Percentiles rank a stretch among this genome's conserved stretches.
Conservation (phyloP, 2,329 filamentous ascomycete genomes). For the Phialophora macrospora region DNA sequence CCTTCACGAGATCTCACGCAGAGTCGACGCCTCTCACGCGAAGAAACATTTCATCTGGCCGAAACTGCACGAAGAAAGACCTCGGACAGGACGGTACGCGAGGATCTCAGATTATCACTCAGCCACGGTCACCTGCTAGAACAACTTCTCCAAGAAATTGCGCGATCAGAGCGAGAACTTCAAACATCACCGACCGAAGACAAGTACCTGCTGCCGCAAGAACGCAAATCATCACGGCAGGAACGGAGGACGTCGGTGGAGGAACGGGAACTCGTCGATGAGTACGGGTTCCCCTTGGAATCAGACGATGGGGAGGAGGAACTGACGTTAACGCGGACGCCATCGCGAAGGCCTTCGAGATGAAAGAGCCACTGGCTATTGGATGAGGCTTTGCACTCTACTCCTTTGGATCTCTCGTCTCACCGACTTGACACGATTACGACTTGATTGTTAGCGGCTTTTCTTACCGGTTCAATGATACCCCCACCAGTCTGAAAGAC, state of each 20-base stretch:
- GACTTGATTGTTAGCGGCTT: constrained; percentile 19
- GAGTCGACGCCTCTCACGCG: constrained; percentile 33
- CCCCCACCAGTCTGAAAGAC: constrained; percentile 10
- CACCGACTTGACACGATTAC: constrained; percentile 13
- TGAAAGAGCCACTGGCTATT: constrained; percentile 22
- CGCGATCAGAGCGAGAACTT: constrained; percentile 36
- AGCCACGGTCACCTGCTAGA: constrained; percentile 38
- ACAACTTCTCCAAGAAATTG: constrained; percentile 36
- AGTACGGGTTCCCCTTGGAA: constrained; percentile 38
- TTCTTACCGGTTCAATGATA: constrained; percentile 17
- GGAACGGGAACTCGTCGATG: constrained; percentile 29
- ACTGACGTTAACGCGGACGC: constrained; percentile 36
- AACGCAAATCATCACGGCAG: constrained; percentile 25
- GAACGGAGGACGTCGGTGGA: constrained; percentile 13
- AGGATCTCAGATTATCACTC: constrained; percentile 37
- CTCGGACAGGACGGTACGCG: constrained; percentile 29
- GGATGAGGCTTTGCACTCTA: constrained; percentile 25
- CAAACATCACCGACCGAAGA: constrained; percentile 39
- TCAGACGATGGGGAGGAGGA: constrained; percentile 38
- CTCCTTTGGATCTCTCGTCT: constrained; percentile 13
- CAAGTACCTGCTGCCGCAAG: constrained; percentile 28
- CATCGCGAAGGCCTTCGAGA: constrained; percentile 33
- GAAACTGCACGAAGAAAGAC: constrained; percentile 37
- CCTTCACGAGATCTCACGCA: constrained; percentile 34
- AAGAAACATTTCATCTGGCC: constrained; percentile 38